phyloP scores from a whole-genome alignment of 2,329 filamentous ascomycete genomes.

The Aspergillus sp. region DNA sequence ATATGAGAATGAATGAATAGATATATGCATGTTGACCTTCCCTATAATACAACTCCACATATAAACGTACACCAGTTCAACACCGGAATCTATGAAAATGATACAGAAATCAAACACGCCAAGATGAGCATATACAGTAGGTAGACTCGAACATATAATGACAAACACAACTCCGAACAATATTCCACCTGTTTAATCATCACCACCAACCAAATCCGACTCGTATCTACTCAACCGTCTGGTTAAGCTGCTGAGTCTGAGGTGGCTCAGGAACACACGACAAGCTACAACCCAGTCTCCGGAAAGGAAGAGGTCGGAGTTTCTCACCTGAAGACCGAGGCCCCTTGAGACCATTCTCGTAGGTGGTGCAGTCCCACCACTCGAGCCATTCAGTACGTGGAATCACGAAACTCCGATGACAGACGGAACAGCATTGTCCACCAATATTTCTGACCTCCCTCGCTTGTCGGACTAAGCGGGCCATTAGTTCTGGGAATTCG shows the following conservation, averaged over 20 bases:
- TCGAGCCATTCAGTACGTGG: slow-evolving; percentile 41
- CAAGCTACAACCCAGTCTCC: slow-evolving; percentile 37
- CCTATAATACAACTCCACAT: too few relatives aligned
- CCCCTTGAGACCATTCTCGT: slow-evolving; percentile 34
- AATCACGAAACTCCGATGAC: slow-evolving; percentile 35
- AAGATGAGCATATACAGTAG: too few relatives aligned
- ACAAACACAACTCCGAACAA: too few relatives aligned
- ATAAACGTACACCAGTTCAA: too few relatives aligned
- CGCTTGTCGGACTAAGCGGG: slow-evolving; percentile 31
- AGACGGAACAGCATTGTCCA: slow-evolving; percentile 36
- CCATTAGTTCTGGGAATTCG: slow-evolving; percentile 28
- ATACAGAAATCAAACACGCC: too few relatives aligned
- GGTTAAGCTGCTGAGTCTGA: background rate
- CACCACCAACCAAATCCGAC: too few relatives aligned
- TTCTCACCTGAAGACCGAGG: slow-evolving; percentile 24
- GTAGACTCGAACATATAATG: too few relatives aligned
- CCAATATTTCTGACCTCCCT: slow-evolving; percentile 31
- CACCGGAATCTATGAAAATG: too few relatives aligned
- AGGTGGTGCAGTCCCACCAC: slow-evolving; percentile 39
- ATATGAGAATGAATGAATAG: too few relatives aligned
- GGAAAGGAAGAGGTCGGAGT: slow-evolving; percentile 36
- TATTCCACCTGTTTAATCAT: too few relatives aligned
- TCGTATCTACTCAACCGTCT: too few relatives aligned
- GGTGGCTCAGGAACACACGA: slow-evolving; percentile 25
- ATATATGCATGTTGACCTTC: too few relatives aligned